Evolutionary conservation across 2,329 filamentous ascomycete genomes (phyloP).

Genomic region (Cytospora schulzeri): DNA sequence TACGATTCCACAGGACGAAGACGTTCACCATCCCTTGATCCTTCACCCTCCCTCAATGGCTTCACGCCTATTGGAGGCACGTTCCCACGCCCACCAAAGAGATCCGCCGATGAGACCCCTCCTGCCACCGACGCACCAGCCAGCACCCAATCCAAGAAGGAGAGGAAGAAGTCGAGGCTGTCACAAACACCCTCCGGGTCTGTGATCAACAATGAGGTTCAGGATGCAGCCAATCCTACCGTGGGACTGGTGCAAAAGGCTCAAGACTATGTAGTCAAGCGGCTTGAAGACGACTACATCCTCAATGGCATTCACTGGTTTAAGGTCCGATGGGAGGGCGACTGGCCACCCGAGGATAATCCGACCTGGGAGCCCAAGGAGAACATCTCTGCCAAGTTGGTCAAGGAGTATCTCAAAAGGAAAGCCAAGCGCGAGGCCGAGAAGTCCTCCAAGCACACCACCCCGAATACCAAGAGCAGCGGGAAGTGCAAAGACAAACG

Average conservation of each 20-base stretch:
- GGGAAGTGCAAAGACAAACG: constrained; percentile 4
- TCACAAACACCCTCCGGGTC: background rate
- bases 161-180: constrained; percentile 12
- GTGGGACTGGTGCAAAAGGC: constrained; percentile 34
- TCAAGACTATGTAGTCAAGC: constrained; percentile 46
- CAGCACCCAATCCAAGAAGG: background rate
- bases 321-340: constrained; percentile 57
- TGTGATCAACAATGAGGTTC: constrained; percentile 17
- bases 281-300: constrained; percentile 45
- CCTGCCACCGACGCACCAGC: background rate
- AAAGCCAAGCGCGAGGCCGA: constrained; percentile 28
- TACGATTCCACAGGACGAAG: background rate
- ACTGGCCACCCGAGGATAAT: constrained; percentile 59
- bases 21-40: background rate
- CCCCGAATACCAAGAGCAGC: background rate
- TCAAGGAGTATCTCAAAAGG: constrained; percentile 45
- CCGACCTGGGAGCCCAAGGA: constrained; percentile 60
- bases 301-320: constrained; percentile 49
- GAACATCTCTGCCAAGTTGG: constrained; percentile 47
- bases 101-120: constrained; percentile 1
- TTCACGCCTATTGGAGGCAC: constrained; percentile 35
- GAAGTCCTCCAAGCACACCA: background rate
- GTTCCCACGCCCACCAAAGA: constrained; percentile 13
- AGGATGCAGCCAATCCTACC: constrained; percentile 29
- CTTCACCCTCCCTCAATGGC: constrained; percentile 16